Evolutionary conservation across 75 land plant genomes (phyloP).

Genomic region (Azolla pinnata): DNA sequence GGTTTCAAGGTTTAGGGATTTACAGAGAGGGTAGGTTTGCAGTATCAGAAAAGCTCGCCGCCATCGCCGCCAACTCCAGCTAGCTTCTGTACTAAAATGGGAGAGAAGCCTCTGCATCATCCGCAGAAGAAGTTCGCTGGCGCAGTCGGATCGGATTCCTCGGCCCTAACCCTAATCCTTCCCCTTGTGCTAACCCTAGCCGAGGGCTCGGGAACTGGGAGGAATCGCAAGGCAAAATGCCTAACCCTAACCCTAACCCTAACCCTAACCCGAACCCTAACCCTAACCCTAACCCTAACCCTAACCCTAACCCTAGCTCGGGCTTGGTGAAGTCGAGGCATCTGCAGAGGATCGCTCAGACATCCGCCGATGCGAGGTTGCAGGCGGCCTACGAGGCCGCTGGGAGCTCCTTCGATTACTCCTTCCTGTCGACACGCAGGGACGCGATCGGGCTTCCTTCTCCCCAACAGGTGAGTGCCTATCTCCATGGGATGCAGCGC

Average conservation of each 20-base stretch:
- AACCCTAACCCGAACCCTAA: neutral
- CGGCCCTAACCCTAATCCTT: too few relatives aligned
- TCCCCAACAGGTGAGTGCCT: slow-evolving; percentile 41
- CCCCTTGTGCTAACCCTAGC: too few relatives aligned
- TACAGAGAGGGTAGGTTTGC: too few relatives aligned
- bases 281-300: neutral
- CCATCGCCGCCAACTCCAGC: too few relatives aligned
- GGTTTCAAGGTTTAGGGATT: too few relatives aligned
- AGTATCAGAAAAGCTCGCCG: too few relatives aligned
- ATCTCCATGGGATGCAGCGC: slow-evolving; percentile 67
- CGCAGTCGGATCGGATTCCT: too few relatives aligned
- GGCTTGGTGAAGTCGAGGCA: slow-evolving; percentile 31
- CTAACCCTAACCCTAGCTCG: neutral
- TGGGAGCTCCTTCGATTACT: slow-evolving; percentile 56
- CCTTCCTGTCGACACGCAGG: slow-evolving; percentile 40
- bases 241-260: neutral
- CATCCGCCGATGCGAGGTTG: slow-evolving; percentile 65
- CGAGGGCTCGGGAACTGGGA: too few relatives aligned
- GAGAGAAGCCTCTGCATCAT: too few relatives aligned
- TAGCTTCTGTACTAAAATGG: too few relatives aligned
- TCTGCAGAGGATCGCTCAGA: slow-evolving; percentile 55
- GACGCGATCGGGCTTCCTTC: slow-evolving; percentile 12
- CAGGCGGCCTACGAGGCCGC: slow-evolving; percentile 53
- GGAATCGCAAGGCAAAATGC: too few relatives aligned
- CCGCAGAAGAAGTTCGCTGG: too few relatives aligned